A percentile compares a stretch with the other conserved stretches of the same genome.
Evolutionary conservation across 805 yeast species (phyloP).

Genomic region (Candida bentonensis): DNA sequence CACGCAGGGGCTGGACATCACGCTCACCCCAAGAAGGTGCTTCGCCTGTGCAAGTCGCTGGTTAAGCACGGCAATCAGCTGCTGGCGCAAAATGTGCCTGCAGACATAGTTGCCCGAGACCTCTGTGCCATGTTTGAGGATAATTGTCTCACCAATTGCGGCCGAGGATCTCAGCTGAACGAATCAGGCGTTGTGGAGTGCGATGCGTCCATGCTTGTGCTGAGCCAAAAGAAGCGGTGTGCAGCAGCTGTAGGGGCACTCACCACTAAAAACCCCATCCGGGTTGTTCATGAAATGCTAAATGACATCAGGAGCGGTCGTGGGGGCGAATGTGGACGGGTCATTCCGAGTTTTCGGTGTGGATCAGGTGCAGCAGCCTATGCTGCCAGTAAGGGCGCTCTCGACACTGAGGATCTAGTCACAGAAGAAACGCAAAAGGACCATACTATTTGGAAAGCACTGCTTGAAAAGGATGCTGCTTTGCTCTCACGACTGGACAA

Average conservation of each 20-base stretch:
- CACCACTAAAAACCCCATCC: slow-evolving; percentile 19
- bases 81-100: slow-evolving; percentile 10
- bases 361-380: slow-evolving; percentile 22
- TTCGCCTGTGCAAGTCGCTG: not conserved
- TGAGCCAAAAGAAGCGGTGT: slow-evolving; percentile 2
- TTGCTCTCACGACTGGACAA: not conserved
- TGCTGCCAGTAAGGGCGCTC: slow-evolving; percentile 11
- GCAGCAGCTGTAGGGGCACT: slow-evolving; percentile 23
- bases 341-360: slow-evolving; percentile 18
- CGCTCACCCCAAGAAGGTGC: not conserved
- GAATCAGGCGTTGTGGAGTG: slow-evolving; percentile 23
- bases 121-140: slow-evolving; percentile 21
- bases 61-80: slow-evolving; percentile 2
- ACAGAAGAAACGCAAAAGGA: slow-evolving; percentile 9
- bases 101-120: slow-evolving; percentile 1
- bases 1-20: slow-evolving; percentile 12
- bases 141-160: slow-evolving; percentile 25
- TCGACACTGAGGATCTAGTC: slow-evolving; percentile 7
- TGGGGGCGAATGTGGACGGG: slow-evolving; percentile 6
- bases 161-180: slow-evolving; percentile 26
- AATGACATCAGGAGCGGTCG: slow-evolving; percentile 4
- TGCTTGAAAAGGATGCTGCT: not conserved
- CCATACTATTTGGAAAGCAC: not conserved
- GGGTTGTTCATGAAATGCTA: slow-evolving; percentile 14
- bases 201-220: slow-evolving; percentile 25